phyloP scores from a whole-genome alignment of 2,329 filamentous ascomycete genomes.

The Coleophoma eucalyptorum region DNA sequence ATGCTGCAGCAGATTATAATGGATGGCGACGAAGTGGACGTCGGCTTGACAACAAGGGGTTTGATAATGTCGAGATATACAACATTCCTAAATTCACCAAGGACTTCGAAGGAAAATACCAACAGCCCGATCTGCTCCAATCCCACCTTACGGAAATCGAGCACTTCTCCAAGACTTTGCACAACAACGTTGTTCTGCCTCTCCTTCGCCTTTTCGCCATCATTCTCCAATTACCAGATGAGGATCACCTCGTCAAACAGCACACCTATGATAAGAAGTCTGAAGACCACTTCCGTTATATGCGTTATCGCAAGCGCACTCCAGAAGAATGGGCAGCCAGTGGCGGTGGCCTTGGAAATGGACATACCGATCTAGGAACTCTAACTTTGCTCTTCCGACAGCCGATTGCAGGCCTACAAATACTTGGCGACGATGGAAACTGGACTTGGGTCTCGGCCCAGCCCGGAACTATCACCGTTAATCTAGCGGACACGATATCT shows the following conservation, averaged over 20 bases:
- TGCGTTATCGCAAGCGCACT: slow-evolving; percentile 50
- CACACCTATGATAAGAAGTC: slow-evolving; percentile 57
- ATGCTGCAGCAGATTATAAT: slow-evolving; percentile 51
- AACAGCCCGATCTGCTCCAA: slow-evolving; percentile 42
- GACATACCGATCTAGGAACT: slow-evolving; percentile 54
- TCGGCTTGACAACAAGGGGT: background rate
- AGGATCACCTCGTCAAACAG: slow-evolving; percentile 50
- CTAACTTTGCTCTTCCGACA: slow-evolving; percentile 56
- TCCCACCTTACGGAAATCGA: slow-evolving; percentile 52
- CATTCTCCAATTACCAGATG: slow-evolving; percentile 54
- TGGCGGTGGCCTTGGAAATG: slow-evolving; percentile 39
- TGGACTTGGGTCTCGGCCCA: slow-evolving; percentile 49
- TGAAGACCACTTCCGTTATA: slow-evolving; percentile 60
- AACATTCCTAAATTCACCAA: slow-evolving; percentile 55
- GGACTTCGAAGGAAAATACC: slow-evolving; percentile 33
- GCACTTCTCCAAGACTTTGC: slow-evolving; percentile 39
- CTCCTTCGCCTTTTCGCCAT: slow-evolving; percentile 58
- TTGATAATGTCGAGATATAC: slow-evolving; percentile 55
- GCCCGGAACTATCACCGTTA: slow-evolving; percentile 46
- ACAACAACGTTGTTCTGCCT: slow-evolving; percentile 51
- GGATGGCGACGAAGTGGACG: slow-evolving; percentile 47
- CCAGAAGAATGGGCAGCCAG: slow-evolving; percentile 41
- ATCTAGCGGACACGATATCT: slow-evolving; percentile 44
- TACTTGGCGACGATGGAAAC: slow-evolving; percentile 40
- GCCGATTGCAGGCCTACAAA: slow-evolving; percentile 53